These are phyloP conservation scores for Penicillium polonicum DNA, from an alignment of 2,329 filamentous ascomycete genomes.

Conservation along the genomic window DNA sequence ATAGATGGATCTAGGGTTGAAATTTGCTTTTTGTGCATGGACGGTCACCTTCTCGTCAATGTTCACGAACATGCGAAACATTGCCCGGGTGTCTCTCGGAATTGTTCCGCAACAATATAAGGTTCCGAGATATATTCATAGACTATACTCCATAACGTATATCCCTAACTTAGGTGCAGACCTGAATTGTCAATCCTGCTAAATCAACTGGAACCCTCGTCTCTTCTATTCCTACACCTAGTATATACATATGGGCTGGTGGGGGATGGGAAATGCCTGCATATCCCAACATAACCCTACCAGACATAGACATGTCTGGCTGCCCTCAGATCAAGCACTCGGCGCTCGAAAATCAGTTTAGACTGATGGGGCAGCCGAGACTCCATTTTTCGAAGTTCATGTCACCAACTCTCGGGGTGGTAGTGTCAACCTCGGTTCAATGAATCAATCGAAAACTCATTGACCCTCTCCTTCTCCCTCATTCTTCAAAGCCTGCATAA, in stretches of 20 bases:
- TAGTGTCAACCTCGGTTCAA: background rate
- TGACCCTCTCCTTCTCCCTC: slow-evolving; percentile 38
- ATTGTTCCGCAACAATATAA: background rate
- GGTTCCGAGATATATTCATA: background rate
- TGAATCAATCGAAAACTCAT: slow-evolving; percentile 18
- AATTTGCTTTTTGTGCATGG: background rate
- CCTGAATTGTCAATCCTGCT: background rate
- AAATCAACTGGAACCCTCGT: background rate
- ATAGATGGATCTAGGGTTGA: background rate
- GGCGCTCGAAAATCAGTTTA: background rate
- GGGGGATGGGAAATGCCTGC: slow-evolving; percentile 20
- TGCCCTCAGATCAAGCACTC: background rate
- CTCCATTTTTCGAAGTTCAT: background rate
- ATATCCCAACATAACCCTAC: slow-evolving; percentile 10
- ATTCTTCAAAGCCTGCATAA: slow-evolving; percentile 76
- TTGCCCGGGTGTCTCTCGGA: background rate
- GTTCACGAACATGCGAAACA: background rate
- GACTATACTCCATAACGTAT: background rate
- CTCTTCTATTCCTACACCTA: slow-evolving; percentile 1
- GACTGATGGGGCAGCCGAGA: background rate
- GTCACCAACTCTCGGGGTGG: background rate
- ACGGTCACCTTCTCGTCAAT: background rate
- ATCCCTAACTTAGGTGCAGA: no score
- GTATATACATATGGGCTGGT: slow-evolving; percentile 17
- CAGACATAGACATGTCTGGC: background rate